phyloP scores from a whole-genome alignment of 140 eudicot genomes.

The Cichorium intybus region DNA sequence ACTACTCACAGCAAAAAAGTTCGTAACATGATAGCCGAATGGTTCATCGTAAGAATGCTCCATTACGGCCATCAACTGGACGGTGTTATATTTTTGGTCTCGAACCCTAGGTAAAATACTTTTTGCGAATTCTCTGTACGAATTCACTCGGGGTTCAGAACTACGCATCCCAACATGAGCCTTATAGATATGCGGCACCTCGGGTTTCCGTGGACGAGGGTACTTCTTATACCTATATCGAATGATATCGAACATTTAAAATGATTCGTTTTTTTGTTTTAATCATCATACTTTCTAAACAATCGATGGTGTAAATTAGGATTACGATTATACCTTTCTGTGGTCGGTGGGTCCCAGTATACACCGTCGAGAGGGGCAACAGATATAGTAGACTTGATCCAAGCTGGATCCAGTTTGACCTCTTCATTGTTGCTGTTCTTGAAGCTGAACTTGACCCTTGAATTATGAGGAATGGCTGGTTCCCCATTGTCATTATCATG shows the following conservation, averaged over 20 bases:
- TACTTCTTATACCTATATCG: slow-evolving; percentile 76
- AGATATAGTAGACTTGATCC: slow-evolving; percentile 78
- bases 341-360: slow-evolving; percentile 89
- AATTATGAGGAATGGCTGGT: slow-evolving; percentile 76
- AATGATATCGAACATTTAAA: slow-evolving; percentile 77
- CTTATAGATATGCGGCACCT: slow-evolving; percentile 81
- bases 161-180: slow-evolving; percentile 99
- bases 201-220: slow-evolving; percentile 81
- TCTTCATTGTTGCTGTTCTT: slow-evolving; percentile 72
- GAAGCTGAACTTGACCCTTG: slow-evolving; percentile 83
- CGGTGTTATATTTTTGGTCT: slow-evolving; percentile 77
- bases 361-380: slow-evolving; percentile 96
- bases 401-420: slow-evolving; percentile 92
- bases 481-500: slow-evolving; percentile 57
- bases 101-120: slow-evolving; percentile 73
- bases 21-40: slow-evolving; percentile 89
- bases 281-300: background rate
- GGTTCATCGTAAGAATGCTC: slow-evolving; percentile 94
- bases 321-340: slow-evolving; percentile 59
- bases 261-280: too few species aligned
- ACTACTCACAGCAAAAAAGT: slow-evolving; percentile 91
- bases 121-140: slow-evolving; percentile 91
- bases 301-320: slow-evolving; percentile 7
- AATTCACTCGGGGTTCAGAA: slow-evolving; percentile 75
- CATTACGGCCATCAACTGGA: slow-evolving; percentile 97